Evolutionary conservation across 2,329 filamentous ascomycete genomes (phyloP), one percentile per base, ranked within the genome.

Genomic region (Nothophaeocryptopus gaeumannii): DNA sequence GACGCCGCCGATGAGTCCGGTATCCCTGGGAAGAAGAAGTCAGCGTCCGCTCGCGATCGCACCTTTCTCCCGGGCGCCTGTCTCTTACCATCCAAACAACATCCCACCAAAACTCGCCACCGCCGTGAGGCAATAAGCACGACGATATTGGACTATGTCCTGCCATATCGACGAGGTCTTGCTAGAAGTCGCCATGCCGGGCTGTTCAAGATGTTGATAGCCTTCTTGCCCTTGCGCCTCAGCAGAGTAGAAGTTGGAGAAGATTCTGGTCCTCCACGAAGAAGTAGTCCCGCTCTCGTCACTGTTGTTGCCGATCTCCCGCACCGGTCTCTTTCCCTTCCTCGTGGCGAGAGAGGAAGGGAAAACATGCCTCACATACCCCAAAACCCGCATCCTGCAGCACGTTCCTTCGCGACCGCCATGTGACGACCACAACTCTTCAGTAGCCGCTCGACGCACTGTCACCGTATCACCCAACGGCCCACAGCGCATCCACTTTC

Each of bases 31-130:
- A 50, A 42, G 10, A 54, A 39, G 33, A 51, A 47, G 39, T 42
- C 16, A 37, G 2, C 39, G 38, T n/a, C 41, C 34, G n/a, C n/a
- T n/a, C n/a, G n/a, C n/a, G n/a, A n/a, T n/a, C n/a, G n/a, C n/a
- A n/a, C n/a, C n/a, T n/a, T n/a, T n/a, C n/a, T n/a, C n/a, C n/a
- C n/a, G n/a, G n/a, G n/a, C n/a, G n/a, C n/a, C n/a, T n/a, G n/a
- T n/a, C n/a, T n/a, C 20, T 26, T 26, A 26, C 51, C 41, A 46
- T 16, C 51, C 53, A 16, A 56, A 56, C 11, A 56, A 43, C 68
- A 71, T 70, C 14, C 70, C 72, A 20, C 72, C 72, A 54, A 74
- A 73, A 1, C 67, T 68, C 5, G 71, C 70, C n/a, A 73, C 66
- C 0, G 65, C 67, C 0, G 72, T 74, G 11, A 74, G 66, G 15